Percentiles rank a stretch among this genome's conserved stretches.
These are phyloP conservation scores for Solanum etuberosum DNA, from an alignment of 257 asterid species.

Conservation along the genomic window DNA sequence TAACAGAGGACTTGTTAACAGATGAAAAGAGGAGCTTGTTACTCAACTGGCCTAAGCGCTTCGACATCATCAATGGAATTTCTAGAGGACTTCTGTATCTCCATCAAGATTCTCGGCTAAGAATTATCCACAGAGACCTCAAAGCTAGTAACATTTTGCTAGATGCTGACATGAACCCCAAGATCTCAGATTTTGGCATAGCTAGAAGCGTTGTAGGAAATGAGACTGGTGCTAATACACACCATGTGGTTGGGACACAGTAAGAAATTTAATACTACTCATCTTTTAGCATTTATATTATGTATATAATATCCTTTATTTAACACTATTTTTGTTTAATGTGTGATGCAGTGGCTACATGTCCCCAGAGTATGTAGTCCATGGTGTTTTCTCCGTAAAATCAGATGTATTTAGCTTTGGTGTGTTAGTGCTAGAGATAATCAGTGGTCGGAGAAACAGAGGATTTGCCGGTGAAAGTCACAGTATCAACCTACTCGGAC, in stretches of 20 bases:
- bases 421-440: constrained; percentile 16
- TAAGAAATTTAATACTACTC: constrained; percentile 2
- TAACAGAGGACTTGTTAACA: background rate
- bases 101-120: constrained; percentile 23
- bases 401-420: constrained; percentile 27
- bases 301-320: background rate
- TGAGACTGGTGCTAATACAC: constrained; percentile 25
- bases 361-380: constrained; percentile 25
- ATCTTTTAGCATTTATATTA: background rate
- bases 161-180: constrained; percentile 22
- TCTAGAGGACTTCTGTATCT: constrained; percentile 25
- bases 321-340: background rate
- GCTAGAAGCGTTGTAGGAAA: constrained; percentile 22
- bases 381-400: constrained; percentile 26
- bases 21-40: constrained; percentile 1
- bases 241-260: constrained; percentile 21
- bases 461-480: constrained; percentile 1
- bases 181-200: constrained; percentile 25
- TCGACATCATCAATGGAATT: constrained; percentile 19
- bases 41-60: constrained; percentile 18
- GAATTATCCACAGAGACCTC: constrained; percentile 24
- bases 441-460: constrained; percentile 7
- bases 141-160: constrained; percentile 23
- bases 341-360: constrained; percentile 20
- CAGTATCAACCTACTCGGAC: constrained; percentile 20